These are phyloP conservation scores for Suhomyces pyralidae DNA, from an alignment of 805 yeast genomes.

Conservation along the genomic window DNA sequence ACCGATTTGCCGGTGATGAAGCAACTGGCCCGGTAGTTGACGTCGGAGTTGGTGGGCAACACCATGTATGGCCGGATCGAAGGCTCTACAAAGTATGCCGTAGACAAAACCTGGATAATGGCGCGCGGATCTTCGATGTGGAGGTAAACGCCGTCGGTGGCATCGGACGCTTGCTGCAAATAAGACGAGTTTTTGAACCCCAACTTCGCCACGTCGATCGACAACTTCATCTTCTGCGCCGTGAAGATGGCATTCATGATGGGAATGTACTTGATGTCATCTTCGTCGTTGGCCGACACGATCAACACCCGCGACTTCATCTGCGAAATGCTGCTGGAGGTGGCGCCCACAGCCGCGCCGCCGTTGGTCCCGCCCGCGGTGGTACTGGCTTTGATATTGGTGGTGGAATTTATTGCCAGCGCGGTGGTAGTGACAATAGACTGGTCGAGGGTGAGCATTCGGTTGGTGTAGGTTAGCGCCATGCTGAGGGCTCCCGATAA, in stretches of 20 bases:
- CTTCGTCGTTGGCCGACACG: slow-evolving; percentile 70
- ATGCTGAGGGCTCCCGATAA: slow-evolving; percentile 77
- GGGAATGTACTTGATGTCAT: slow-evolving; percentile 77
- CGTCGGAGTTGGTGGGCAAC: slow-evolving; percentile 77
- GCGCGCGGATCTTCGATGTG: slow-evolving; percentile 68
- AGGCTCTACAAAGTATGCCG: slow-evolving; percentile 87
- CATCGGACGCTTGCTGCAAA: slow-evolving; percentile 93
- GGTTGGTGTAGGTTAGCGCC: slow-evolving; percentile 77
- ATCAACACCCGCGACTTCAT: slow-evolving; percentile 42
- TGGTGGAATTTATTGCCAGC: slow-evolving; percentile 40
- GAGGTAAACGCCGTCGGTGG: slow-evolving; percentile 87
- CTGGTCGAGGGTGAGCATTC: slow-evolving; percentile 51
- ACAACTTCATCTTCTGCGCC: slow-evolving; percentile 86
- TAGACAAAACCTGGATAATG: slow-evolving; percentile 72
- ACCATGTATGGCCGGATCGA: slow-evolving; percentile 71
- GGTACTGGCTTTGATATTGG: slow-evolving; percentile 18
- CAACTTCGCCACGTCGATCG: slow-evolving; percentile 87
- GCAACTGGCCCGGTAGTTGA: slow-evolving; percentile 94
- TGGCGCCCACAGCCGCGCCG: slow-evolving; percentile 10
- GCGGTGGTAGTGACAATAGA: slow-evolving; percentile 44
- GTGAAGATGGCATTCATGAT: slow-evolving; percentile 95
- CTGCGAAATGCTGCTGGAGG: slow-evolving; percentile 20
- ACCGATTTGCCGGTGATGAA: slow-evolving; percentile 86
- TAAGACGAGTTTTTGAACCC: slow-evolving; percentile 65
- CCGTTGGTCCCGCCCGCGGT: slow-evolving; percentile 12